phyloP scores from a whole-genome alignment of 768 basidiomycete species.

The Phanerodontia chrysosporium region DNA sequence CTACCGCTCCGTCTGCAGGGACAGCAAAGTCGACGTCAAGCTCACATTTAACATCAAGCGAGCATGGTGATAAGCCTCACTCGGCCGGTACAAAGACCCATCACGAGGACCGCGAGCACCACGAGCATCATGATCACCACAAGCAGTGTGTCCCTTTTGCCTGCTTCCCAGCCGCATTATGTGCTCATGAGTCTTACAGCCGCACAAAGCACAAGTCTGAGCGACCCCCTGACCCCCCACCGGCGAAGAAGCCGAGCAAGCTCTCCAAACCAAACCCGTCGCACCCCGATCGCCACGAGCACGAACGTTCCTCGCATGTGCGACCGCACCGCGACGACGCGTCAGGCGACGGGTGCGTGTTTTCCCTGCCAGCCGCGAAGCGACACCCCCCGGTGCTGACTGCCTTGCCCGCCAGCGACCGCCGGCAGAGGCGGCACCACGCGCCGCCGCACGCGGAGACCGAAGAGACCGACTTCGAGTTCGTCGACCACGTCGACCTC shows the following conservation, averaged over 20 bases:
- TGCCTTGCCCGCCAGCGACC: not conserved
- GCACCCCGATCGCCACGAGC: not conserved
- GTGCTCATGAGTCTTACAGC: not conserved
- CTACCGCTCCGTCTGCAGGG: not conserved
- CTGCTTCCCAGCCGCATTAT: not conserved
- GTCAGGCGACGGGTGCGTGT: conserved; percentile 3
- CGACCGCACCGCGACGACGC: conserved; percentile 4
- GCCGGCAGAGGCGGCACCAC: not conserved
- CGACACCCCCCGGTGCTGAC: too few species aligned
- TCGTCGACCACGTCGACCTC: conserved; percentile 19
- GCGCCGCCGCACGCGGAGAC: not conserved
- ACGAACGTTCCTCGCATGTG: not conserved
- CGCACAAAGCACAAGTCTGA: not conserved
- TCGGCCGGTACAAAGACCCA: not conserved
- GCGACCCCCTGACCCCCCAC: conserved; percentile 1
- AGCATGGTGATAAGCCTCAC: not conserved
- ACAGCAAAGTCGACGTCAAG: not conserved
- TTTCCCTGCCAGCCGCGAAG: not conserved
- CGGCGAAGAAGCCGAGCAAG: not conserved
- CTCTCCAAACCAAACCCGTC: not conserved
- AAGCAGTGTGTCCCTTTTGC: not conserved
- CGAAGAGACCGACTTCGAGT: conserved; percentile 26
- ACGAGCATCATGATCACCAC: not conserved
- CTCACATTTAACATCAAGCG: not conserved
- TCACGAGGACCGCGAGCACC: not conserved